A percentile compares a stretch with the other conserved stretches of the same genome.
phyloP scores from a whole-genome alignment of 306 rosid species.

The Quillaja saponaria region DNA sequence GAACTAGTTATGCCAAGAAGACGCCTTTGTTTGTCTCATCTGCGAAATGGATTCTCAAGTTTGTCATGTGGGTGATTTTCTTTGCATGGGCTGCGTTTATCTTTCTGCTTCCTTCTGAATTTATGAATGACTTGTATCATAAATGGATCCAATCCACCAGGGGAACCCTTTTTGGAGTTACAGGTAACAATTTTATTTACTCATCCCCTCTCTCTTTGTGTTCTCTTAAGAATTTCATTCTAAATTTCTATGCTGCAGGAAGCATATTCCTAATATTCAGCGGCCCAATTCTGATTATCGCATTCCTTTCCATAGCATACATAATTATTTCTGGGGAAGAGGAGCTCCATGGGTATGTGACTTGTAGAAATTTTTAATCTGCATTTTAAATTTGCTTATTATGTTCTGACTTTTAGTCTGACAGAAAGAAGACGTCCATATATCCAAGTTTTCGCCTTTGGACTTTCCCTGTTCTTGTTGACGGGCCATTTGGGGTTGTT shows the following conservation, averaged over 20 bases:
- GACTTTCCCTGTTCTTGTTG: conserved; percentile 83
- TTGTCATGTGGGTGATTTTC: conserved; percentile 50
- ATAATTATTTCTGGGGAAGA: conserved; percentile 58
- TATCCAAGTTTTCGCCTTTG: conserved; percentile 66
- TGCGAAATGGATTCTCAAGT: conserved; percentile 55
- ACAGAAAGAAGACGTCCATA: conserved; percentile 54
- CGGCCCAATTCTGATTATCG: conserved; percentile 64
- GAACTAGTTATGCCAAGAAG: conserved; percentile 30
- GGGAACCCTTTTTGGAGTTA: conserved; percentile 49
- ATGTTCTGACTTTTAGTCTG: conserved; percentile 16
- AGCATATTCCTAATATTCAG: conserved; percentile 52
- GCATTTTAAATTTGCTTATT: not conserved
- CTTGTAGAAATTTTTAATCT: not conserved
- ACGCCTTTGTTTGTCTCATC: conserved; percentile 33
- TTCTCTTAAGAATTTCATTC: conserved; percentile 25
- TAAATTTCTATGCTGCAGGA: conserved; percentile 47
- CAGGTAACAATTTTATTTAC: conserved; percentile 45
- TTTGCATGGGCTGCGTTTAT: conserved; percentile 53
- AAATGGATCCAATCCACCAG: conserved; percentile 32
- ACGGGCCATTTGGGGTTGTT: conserved; percentile 88
- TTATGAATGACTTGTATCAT: conserved; percentile 17
- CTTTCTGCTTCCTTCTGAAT: conserved; percentile 52
- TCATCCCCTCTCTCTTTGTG: not conserved
- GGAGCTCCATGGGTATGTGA: conserved; percentile 45
- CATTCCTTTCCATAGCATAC: conserved; percentile 64